Evolutionary conservation across 140 eudicot genomes (phyloP).

Genomic region (Bidens hawaiensis): DNA sequence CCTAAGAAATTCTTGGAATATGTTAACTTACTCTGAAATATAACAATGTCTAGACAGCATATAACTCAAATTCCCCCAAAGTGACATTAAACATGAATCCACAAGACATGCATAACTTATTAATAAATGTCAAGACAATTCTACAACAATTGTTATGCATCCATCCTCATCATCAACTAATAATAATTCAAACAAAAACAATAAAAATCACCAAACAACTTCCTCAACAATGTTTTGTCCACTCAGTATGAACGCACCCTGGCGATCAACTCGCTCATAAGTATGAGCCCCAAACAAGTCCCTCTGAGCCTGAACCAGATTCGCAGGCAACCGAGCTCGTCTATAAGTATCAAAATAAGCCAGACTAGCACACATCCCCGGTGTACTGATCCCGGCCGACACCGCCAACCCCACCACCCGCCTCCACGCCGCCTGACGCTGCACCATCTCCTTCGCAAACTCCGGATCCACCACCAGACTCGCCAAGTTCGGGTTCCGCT

Average conservation of each 20-base stretch:
- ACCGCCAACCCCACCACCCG: conserved; percentile 82
- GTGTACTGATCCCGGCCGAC: conserved; percentile 78
- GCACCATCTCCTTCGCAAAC: conserved; percentile 93
- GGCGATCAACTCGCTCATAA: conserved; percentile 73
- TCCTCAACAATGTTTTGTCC: conserved; percentile 67
- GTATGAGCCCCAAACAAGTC: conserved; percentile 94
- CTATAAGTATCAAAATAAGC: conserved; percentile 87
- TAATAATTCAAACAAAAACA: conserved; percentile 27
- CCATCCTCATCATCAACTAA: conserved; percentile 31
- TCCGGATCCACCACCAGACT: conserved; percentile 88
- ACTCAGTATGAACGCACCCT: conserved; percentile 84
- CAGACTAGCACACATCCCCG: conserved; percentile 88
- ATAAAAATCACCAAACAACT: conserved; percentile 18
- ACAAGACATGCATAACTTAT: conserved; percentile 36
- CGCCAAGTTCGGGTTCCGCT: conserved; percentile 79
- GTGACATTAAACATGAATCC: neutral
- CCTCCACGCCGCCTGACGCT: conserved; percentile 95
- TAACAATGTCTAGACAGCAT: no score
- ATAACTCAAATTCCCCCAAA: neutral
- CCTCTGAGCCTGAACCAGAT: conserved; percentile 98
- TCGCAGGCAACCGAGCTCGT: conserved; percentile 83
- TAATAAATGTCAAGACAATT: conserved; percentile 18
- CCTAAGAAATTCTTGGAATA: no score
- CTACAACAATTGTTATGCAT: conserved; percentile 36
- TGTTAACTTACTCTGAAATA: no score